These are phyloP conservation scores for Phaeodactylum tricornutum DNA, from an alignment of 108 stramenopile genomes.

Conservation along the genomic window DNA sequence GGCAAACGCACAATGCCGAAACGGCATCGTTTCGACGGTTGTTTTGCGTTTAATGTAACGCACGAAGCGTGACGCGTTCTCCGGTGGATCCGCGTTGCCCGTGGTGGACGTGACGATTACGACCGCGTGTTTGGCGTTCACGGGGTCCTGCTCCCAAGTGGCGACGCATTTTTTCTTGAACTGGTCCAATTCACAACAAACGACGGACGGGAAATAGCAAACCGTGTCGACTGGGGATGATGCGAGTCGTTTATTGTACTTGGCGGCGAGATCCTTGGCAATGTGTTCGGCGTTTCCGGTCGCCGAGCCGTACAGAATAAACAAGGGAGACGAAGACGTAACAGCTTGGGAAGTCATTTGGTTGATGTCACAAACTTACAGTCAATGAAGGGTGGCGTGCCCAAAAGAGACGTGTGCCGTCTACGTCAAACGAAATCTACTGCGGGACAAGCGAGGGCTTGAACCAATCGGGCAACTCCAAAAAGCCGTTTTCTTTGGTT, in stretches of 20 bases:
- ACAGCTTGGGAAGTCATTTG: no score
- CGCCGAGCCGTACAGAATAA: conserved; percentile 75
- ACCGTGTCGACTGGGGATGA: no score
- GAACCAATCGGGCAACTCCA: no score
- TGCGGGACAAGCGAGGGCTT: no score
- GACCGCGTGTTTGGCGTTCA: conserved; percentile 40
- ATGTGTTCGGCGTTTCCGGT: conserved; percentile 83
- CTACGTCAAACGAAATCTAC: no score
- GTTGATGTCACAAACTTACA: no score
- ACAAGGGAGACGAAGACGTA: conserved; percentile 22
- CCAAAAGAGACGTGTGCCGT: no score
- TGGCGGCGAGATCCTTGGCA: conserved; percentile 51
- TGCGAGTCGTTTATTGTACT: conserved; percentile 6
- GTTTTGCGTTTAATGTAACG: conserved; percentile 58
- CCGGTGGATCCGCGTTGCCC: conserved; percentile 89
- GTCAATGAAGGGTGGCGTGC: no score
- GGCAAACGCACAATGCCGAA: conserved; percentile 42
- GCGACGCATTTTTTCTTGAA: conserved; percentile 42
- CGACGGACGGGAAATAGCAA: no score
- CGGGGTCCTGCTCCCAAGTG: conserved; percentile 13
- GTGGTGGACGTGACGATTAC: conserved; percentile 78
- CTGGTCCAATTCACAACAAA: conserved; percentile 42
- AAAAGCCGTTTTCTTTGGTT: no score
- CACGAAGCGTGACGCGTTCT: conserved; percentile 71
- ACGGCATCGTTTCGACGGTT: conserved; percentile 17